Base-by-base conservation (phyloP, 768 basidiomycete species). In the Agaricus subrufescens region DNA sequence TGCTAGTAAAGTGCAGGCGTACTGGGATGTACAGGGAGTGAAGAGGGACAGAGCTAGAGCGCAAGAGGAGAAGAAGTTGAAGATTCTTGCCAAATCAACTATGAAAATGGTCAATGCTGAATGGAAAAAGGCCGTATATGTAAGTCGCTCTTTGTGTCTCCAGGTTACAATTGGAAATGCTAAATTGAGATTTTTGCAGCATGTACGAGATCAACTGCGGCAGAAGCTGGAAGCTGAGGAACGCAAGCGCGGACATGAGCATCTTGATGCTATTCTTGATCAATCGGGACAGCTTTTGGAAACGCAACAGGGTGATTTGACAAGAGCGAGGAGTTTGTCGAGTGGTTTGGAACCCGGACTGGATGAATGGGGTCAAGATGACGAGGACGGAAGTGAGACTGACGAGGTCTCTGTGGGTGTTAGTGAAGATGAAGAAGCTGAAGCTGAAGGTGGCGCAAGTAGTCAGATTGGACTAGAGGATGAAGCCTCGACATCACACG, bases 81-180 rank as follows among this genome's bases (percentile, higher is more conserved):
- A 82, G 51, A 75, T 73, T 3, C 63, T 92, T 38, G 90, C 89
- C 11, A 91, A 89, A 71, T 79, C 82, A 23, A 86, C 89, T 0
- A 76, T 87, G 47, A 83, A 82, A 62, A 71, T 84, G 63, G 83
- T 97, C 29, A 77, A 80, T 30, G 77, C 76, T 7, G 88, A 93
- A 65, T 98, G 95, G 95, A 89, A 87, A 69, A 85, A 90, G 65
- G 94, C 91, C 7, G 84, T 94, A 45, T 84, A 85, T 62, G 91
- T 90, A 64, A 65, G 91, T 79, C 3, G 15, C 14, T 50, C 9
- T 50, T 50, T 31, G 19, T 54, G 11, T 15, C n/a, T 47, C 11
- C 23, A n/a, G 14, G 11, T 11, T 46, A 8, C 31, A 39, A 19
- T 19, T 19, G 19, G 19, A 19, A 19, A 30, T 50, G 12, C 23